Evolutionary conservation across 208 protist species (phyloP).

Genomic region (Jaenimonas drosophilae): DNA sequence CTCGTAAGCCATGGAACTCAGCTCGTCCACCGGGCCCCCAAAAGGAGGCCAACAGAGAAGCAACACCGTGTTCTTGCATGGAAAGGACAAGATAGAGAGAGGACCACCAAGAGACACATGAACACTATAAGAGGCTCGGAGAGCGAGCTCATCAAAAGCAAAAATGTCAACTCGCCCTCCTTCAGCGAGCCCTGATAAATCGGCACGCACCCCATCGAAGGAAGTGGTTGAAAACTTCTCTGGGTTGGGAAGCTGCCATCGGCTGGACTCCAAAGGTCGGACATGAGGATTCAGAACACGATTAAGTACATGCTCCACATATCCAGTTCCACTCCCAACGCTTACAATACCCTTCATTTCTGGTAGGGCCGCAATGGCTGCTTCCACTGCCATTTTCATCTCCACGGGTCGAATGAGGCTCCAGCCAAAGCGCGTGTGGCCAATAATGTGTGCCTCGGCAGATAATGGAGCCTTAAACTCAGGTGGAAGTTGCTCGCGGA

Average conservation of each 20-base stretch:
- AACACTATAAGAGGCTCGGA: slow-evolving; percentile 70
- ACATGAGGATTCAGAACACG: slow-evolving; percentile 55
- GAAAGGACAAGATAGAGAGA: slow-evolving; percentile 56
- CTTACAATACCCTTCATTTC: slow-evolving; percentile 55
- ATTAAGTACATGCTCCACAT: slow-evolving; percentile 87
- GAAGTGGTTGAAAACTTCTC: slow-evolving; percentile 15
- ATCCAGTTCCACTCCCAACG: slow-evolving; percentile 73
- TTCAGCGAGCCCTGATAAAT: slow-evolving; percentile 28
- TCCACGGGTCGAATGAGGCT: slow-evolving; percentile 66
- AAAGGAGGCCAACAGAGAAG: slow-evolving; percentile 87
- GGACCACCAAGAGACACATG: slow-evolving; percentile 72
- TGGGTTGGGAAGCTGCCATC: background rate
- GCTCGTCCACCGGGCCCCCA: slow-evolving; percentile 74
- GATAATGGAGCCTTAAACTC: slow-evolving; percentile 76
- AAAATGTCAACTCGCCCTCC: slow-evolving; percentile 44
- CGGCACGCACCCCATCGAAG: slow-evolving; percentile 61
- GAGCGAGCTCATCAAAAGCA: slow-evolving; percentile 74
- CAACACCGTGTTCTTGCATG: slow-evolving; percentile 53
- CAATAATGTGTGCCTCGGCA: slow-evolving; percentile 77
- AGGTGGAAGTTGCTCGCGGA: slow-evolving; percentile 48
- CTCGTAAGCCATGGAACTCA: slow-evolving; percentile 89
- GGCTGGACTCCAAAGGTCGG: slow-evolving; percentile 1
- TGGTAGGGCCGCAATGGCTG: slow-evolving; percentile 31
- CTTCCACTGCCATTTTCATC: slow-evolving; percentile 58
- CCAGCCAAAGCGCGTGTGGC: slow-evolving; percentile 73